Evolutionary conservation across 108 stramenopile species (phyloP).

Genomic region (Conticribra guillardii): DNA sequence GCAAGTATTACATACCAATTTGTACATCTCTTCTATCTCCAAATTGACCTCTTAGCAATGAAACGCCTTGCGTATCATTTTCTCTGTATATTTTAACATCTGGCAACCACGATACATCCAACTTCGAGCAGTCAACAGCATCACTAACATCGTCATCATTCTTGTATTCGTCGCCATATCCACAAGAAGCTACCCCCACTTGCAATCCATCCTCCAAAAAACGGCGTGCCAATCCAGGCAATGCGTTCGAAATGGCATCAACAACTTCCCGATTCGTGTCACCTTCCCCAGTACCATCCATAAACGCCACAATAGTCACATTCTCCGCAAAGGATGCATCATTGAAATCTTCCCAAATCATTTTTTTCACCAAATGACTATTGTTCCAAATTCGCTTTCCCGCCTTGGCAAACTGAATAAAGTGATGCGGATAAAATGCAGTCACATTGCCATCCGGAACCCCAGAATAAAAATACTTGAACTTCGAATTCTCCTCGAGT

Average conservation of each 20-base stretch:
- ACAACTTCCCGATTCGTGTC: constrained; percentile 34
- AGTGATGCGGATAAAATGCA: constrained; percentile 42
- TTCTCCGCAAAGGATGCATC: constrained; percentile 22
- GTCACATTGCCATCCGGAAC: constrained; percentile 41
- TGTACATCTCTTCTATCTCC: constrained; percentile 55
- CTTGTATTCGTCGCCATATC: constrained; percentile 41
- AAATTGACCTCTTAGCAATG: constrained; percentile 49
- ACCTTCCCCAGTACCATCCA: constrained; percentile 43
- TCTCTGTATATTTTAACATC: constrained; percentile 45
- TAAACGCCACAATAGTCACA: constrained; percentile 39
- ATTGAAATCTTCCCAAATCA: constrained; percentile 31
- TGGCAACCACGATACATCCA: constrained; percentile 47
- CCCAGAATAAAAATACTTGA: constrained; percentile 49
- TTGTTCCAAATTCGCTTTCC: constrained; percentile 44
- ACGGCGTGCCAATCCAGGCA: constrained; percentile 43
- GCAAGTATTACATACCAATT: constrained; percentile 25
- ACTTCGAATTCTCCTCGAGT: constrained; percentile 40
- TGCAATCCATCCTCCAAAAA: constrained; percentile 40
- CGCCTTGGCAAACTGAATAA: constrained; percentile 41
- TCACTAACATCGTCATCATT: constrained; percentile 17
- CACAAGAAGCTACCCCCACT: constrained; percentile 42
- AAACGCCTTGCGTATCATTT: constrained; percentile 33
- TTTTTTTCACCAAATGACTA: constrained; percentile 41
- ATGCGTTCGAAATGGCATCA: constrained; percentile 34
- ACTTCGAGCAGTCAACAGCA: constrained; percentile 42